Base-by-base conservation (phyloP, 1,284 basidiomycete species). In the Coniophora puteana region DNA sequence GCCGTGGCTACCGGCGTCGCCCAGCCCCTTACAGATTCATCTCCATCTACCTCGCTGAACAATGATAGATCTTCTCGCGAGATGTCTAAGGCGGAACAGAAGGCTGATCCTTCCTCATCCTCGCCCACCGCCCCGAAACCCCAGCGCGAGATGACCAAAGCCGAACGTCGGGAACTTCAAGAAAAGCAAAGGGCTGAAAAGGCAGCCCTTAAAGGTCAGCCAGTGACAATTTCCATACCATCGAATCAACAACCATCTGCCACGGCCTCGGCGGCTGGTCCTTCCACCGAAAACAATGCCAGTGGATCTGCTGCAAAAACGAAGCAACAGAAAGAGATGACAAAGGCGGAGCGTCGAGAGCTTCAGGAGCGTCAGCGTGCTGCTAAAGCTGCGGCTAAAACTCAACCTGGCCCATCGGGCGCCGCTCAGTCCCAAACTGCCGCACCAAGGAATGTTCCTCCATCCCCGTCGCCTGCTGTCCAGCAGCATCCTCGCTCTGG, bases 281-380 rank as follows among this genome's bases (percentile, higher is more conserved):
- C n/a, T n/a, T n/a, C n/a, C 29, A 36, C 40, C 18, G 37, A 42
- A 6, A 30, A 38, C 39, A 20, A 22, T 27, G 26, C 35, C 43
- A 10, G 31, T 20, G 33, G 26, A 10, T 12, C 45, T n/a, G n/a
- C n/a, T n/a, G n/a, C n/a, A n/a, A n/a, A n/a, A n/a, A n/a, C 51
- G 12, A 63, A 53, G 42, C 71, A 75, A 23, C 81, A 82, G 58
- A 87, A 86, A 52, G 71, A 72, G 31, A 79, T 80, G 79, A 80
- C 85, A 29, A 90, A 86, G 61, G 84, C 85, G 2, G 88, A 91
- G 58, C 72, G 88, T 28, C 70, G 87, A 53, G 87, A 86, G 53
- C 67, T 86, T 12, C 87, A 90, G 60, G 88, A 90, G 60, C 72
- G 69, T 50, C 87, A 91, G 54, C 74, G 88, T 38, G 88, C 87